A percentile compares a stretch with the other conserved stretches of the same genome.
Evolutionary conservation across 345 rosid genomes (phyloP).

Genomic region (Zanthoxylum bungeanum): DNA sequence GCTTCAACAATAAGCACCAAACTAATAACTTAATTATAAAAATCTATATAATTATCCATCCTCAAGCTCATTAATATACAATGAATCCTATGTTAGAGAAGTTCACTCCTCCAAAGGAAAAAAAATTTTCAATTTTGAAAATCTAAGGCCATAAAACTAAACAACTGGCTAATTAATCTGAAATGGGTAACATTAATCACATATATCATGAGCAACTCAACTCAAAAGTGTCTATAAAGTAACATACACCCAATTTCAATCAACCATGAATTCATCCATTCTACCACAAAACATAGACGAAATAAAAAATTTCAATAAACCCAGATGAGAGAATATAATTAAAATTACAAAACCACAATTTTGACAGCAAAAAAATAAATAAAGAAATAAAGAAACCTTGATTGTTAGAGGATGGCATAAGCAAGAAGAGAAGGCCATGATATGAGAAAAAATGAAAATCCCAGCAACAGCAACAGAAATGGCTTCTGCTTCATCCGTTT

Average conservation of each 20-base stretch:
- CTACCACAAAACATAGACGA: no score
- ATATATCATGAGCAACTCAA: not conserved
- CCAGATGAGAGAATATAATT: not conserved
- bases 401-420: slow-evolving; percentile 32
- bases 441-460: slow-evolving; percentile 22
- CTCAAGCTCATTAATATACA: no score
- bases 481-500: slow-evolving; percentile 39
- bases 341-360: not conserved
- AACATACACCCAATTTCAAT: not conserved
- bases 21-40: no score
- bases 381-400: slow-evolving; percentile 8
- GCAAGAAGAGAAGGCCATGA: slow-evolving; percentile 60
- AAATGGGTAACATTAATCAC: not conserved
- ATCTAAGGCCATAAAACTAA: not conserved
- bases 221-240: not conserved
- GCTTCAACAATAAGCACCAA: no score
- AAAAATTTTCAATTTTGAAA: not conserved
- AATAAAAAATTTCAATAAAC: slow-evolving; percentile 11
- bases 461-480: slow-evolving; percentile 14
- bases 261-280: no score
- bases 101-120: not conserved
- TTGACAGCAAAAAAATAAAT: not conserved
- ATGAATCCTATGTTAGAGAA: not conserved
- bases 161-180: not conserved
- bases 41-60: no score